Conservation (phyloP, 169 alveolate genomes). For the Condylostoma magnum region DNA sequence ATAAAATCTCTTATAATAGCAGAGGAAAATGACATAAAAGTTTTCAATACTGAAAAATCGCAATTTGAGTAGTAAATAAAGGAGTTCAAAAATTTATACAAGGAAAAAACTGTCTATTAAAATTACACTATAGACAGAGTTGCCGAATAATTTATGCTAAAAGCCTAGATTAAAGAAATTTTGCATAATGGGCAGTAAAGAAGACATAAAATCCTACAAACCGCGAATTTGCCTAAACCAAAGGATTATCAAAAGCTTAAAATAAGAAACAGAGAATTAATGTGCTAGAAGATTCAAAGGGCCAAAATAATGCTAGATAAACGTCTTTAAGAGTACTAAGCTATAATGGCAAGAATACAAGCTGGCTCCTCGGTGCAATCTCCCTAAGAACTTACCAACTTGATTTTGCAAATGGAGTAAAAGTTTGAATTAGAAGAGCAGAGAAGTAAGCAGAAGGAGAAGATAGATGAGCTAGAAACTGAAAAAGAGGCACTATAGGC, state of each 20-base stretch:
- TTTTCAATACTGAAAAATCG: neutral
- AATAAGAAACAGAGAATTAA: neutral
- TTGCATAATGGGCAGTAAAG: neutral
- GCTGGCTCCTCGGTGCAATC: neutral
- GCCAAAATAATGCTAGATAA: neutral
- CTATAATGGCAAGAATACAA: neutral
- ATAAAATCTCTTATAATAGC: neutral
- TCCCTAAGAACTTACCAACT: conserved; percentile 4
- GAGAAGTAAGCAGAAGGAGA: neutral
- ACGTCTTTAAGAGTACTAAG: neutral
- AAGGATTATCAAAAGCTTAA: neutral
- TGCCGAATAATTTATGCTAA: neutral
- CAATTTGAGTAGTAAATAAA: neutral
- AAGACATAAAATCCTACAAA: neutral
- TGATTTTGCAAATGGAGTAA: neutral
- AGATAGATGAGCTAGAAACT: conserved; percentile 3
- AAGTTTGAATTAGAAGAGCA: neutral
- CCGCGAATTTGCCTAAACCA: neutral
- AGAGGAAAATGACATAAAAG: neutral
- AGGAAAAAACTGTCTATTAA: conserved; percentile 1
- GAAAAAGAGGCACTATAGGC: conserved; percentile 29
- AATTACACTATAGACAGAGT: conserved; percentile 21
- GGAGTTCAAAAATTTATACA: neutral
- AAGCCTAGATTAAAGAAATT: conserved; percentile 9
- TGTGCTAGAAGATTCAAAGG: neutral